Base-by-base conservation (phyloP, 805 yeast genomes). In the Schizosaccharomyces japonicus region DNA sequence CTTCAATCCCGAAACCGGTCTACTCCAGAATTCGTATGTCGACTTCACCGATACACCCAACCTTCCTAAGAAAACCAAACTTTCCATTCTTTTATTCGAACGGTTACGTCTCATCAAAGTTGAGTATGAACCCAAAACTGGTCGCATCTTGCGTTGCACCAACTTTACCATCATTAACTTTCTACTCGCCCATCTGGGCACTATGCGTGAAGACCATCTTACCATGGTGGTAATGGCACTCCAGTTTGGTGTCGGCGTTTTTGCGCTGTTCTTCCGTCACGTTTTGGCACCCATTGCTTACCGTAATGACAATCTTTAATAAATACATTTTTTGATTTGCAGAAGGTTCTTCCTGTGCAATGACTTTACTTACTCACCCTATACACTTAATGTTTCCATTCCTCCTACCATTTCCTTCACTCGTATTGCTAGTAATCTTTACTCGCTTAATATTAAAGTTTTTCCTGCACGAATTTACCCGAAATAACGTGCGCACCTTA, bases 131-230 rank as follows among this genome's bases (percentile, higher is more conserved):
- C 55, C 53, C 15, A 42, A 27, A 25, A 42, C 33, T 2, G 29
- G 29, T 11, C n/a, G 19, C 8, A 28, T 30, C 27, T 58, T 60
- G 6, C 63, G 68, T 50, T 73, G 80, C 49, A 75, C 90, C 10
- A 90, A 90, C 58, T 68, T 87, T 72, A 90, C 99, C 1, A 62
- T 90, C 45, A 84, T 90, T 53, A 90, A 87, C 58, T 65, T 90
- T 51, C 69, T 72, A 1, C 63, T 87, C 39, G 93, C 87, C 7
- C 75, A 84, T 80, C 66, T 78, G 39, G 98, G 98, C 1, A 95
- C 98, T 3, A 59, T 80, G 67, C 69, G 85, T 50, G 99, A 90
- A 61, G 94, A 81, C 58, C 64, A 58, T 21, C 65, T 90, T 48
- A 80, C 95, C 52, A 50, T 63, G 21, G 55, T 69, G 3, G 67